Base-by-base conservation (phyloP, 2,329 filamentous ascomycete species). In the Alternaria burnsii region DNA sequence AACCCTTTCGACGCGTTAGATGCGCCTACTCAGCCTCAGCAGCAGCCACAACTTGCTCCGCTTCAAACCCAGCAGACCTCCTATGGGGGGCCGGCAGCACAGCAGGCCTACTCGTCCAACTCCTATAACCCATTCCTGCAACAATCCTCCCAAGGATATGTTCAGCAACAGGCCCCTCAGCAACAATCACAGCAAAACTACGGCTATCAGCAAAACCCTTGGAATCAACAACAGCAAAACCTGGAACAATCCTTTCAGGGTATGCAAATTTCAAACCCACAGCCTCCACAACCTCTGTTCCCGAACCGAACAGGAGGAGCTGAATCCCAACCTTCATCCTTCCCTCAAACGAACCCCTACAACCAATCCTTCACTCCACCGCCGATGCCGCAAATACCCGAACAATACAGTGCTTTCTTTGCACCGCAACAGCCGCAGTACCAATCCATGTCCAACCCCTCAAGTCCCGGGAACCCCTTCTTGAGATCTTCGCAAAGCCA, bases 221-320 rank as follows among this genome's bases (percentile, higher is more conserved):
- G 44, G 58, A 58, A 57, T 22, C 75, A 76, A 52, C 74, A 71
- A 44, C 75, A 74, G 20, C 74, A 78, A 32, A 64, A 66, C 75
- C 78, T 93, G 18, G 87, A 88, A 64, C 87, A 91, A 69, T 88
- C 91, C 1, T 91, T 97, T 71, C 89, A 94, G 73, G 88, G 87
- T 63, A 84, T 97, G 78, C 88, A 91, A 38, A 81, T 97, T 2
- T 87, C 75, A 30, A 74, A 72, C 26, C 62, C 64, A 38, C 71
- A 71, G 38, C 20, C 40, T 16, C 40, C 36, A 10, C 46, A 50
- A 38, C 47, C 62, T 30, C 82, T 93, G 30, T 93, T 94, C 74
- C 90, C 91, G 8, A 88, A 93, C 71, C 88, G 89, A 55, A 94
- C 91, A 1, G 91, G 91, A 55, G 91, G 87, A 61, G 79, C 77